Evolutionary conservation across 371 early-diverging fungal genomes (phyloP).

Genomic region (Thermomucor indicae-seudaticae): DNA sequence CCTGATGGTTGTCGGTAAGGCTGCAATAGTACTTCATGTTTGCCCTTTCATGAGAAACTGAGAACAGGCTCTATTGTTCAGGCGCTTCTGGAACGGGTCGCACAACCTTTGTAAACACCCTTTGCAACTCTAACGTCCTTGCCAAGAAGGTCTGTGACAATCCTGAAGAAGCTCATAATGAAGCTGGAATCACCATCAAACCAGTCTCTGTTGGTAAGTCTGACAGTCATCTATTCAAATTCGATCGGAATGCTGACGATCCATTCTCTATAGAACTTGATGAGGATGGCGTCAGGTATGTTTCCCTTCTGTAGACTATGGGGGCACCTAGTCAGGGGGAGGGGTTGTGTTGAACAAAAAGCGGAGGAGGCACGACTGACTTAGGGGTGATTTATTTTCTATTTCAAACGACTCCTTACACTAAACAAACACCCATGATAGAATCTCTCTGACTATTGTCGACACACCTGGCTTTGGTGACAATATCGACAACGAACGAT

Average conservation of each 20-base stretch:
- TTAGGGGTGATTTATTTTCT: no score
- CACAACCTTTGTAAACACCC: constrained; percentile 97
- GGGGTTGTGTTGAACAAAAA: no score
- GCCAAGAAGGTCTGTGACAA: constrained; percentile 66
- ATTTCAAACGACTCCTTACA: not conserved
- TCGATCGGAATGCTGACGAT: not conserved
- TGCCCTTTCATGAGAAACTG: not conserved
- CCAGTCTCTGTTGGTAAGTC: constrained; percentile 59
- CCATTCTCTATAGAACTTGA: constrained; percentile 70
- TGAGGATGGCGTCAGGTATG: constrained; percentile 89
- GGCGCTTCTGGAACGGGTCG: constrained; percentile 95
- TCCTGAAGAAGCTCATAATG: constrained; percentile 86
- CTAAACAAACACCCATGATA: not conserved
- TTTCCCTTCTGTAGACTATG: no score
- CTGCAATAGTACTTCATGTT: not conserved
- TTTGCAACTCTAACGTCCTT: constrained; percentile 79
- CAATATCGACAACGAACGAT: constrained; percentile 77
- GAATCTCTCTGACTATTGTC: constrained; percentile 75
- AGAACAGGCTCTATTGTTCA: constrained; percentile 14
- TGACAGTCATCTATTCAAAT: not conserved
- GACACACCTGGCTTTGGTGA: constrained; percentile 98
- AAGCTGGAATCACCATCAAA: constrained; percentile 90
- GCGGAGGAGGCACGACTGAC: no score
- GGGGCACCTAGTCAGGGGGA: no score
- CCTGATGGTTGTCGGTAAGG: constrained; percentile 93